A percentile compares a stretch with the other conserved stretches of the same genome.
These are phyloP conservation scores for Pholiota conissans DNA, from an alignment of 768 basidiomycete species.

Conservation along the genomic window DNA sequence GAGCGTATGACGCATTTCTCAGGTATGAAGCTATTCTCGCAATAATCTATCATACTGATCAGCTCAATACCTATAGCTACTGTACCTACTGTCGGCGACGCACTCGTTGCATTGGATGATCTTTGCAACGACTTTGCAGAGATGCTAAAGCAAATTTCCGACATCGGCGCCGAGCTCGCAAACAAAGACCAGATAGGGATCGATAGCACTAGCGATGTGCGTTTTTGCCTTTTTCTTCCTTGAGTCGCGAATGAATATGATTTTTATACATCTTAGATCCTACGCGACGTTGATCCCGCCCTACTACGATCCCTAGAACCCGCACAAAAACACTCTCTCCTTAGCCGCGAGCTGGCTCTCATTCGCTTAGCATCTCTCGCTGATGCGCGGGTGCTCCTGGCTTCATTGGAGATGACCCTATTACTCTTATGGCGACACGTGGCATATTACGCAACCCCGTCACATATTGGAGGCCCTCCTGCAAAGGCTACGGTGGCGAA, in stretches of 20 bases:
- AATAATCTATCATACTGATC: not conserved
- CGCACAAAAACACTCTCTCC: constrained; percentile 64
- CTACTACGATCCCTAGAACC: constrained; percentile 70
- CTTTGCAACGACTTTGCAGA: constrained; percentile 61
- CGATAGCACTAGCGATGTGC: constrained; percentile 73
- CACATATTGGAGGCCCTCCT: constrained; percentile 29
- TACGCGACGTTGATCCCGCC: constrained; percentile 48
- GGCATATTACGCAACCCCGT: constrained; percentile 54
- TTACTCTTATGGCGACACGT: constrained; percentile 83
- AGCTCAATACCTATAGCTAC: constrained; percentile 49
- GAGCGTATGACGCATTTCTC: constrained; percentile 59
- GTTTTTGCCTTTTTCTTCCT: constrained; percentile 8
- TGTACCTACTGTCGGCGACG: constrained; percentile 74
- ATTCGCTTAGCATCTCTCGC: constrained; percentile 38
- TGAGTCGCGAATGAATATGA: no score
- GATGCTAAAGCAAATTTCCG: constrained; percentile 64
- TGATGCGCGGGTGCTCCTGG: constrained; percentile 57
- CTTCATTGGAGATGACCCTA: constrained; percentile 75
- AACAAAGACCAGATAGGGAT: constrained; percentile 70
- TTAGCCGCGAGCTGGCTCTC: constrained; percentile 60
- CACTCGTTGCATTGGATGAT: constrained; percentile 63
- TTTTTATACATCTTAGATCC: constrained; percentile 45
- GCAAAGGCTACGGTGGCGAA: constrained; percentile 41
- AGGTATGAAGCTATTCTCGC: constrained; percentile 31
- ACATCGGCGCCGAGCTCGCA: constrained; percentile 68